Evolutionary conservation across 2,329 filamentous ascomycete genomes (phyloP).

Genomic region (Pseudovirgaria hyperparasitica): DNA sequence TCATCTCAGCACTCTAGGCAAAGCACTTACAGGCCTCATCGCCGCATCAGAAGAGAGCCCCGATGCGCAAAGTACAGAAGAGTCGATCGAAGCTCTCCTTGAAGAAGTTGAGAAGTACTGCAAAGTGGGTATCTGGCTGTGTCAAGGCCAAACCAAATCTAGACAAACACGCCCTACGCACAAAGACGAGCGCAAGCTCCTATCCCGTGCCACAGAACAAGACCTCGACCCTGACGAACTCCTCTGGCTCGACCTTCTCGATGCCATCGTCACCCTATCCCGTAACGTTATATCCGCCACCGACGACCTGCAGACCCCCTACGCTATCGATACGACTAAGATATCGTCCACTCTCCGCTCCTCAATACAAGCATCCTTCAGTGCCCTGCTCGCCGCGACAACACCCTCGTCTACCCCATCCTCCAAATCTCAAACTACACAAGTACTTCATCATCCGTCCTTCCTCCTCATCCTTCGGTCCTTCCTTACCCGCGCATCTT

Average conservation of each 20-base stretch:
- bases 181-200: constrained; percentile 18
- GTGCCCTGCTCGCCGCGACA: constrained; percentile 66
- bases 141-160: constrained; percentile 68
- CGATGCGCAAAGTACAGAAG: constrained; percentile 45
- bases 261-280: constrained; percentile 44
- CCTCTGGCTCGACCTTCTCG: constrained; percentile 54
- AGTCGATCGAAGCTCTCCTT: constrained; percentile 61
- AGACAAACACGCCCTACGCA: constrained; percentile 17
- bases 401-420: constrained; percentile 16
- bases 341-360: constrained; percentile 57
- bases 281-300: constrained; percentile 33
- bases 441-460: constrained; percentile 39
- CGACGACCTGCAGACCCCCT: constrained; percentile 25
- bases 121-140: constrained; percentile 90
- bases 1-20: constrained; percentile 69
- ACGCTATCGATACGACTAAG: constrained; percentile 42
- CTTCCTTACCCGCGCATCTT: constrained; percentile 73
- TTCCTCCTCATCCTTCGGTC: constrained; percentile 83
- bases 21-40: constrained; percentile 62
- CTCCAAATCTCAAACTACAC: constrained; percentile 9
- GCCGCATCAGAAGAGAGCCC: constrained; percentile 44
- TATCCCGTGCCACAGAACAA: constrained; percentile 34
- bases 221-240: constrained; percentile 48
- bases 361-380: constrained; percentile 83
- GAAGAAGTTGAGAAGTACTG: constrained; percentile 76